These are phyloP conservation scores for Coemansia sp. DNA, from an alignment of 192 early-diverging fungal species.

Conservation along the genomic window DNA sequence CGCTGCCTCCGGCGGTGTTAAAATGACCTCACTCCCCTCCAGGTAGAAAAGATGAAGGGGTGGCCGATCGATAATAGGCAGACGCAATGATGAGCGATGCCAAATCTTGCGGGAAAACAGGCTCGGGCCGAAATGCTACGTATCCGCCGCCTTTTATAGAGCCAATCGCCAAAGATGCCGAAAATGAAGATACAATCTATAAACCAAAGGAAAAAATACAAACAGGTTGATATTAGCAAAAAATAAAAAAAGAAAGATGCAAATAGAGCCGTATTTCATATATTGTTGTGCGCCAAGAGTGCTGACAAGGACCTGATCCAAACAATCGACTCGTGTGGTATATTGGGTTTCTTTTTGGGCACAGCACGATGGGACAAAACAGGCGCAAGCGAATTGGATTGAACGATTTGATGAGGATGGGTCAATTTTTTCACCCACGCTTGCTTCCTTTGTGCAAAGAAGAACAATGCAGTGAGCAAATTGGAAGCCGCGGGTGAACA, in stretches of 20 bases:
- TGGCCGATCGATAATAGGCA: background rate
- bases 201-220: background rate
- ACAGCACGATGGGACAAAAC: too few species aligned
- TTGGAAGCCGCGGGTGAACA: background rate
- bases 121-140: too few species aligned
- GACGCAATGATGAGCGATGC: conserved; percentile 3
- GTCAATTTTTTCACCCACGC: too few species aligned
- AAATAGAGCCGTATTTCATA: background rate
- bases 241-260: background rate
- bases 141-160: too few species aligned
- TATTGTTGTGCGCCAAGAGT: background rate
- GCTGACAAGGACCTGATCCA: background rate
- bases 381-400: background rate
- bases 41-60: background rate
- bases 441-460: background rate
- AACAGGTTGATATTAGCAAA: background rate
- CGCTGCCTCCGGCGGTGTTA: too few species aligned
- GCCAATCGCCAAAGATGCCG: too few species aligned
- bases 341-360: too few species aligned
- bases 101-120: background rate
- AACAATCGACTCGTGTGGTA: conserved; percentile 1
- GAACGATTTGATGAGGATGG: background rate
- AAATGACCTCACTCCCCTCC: too few species aligned
- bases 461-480: background rate
- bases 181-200: too few species aligned